phyloP scores from a whole-genome alignment of 495 filamentous ascomycete genomes.

The Annulohypoxylon moriforme region DNA sequence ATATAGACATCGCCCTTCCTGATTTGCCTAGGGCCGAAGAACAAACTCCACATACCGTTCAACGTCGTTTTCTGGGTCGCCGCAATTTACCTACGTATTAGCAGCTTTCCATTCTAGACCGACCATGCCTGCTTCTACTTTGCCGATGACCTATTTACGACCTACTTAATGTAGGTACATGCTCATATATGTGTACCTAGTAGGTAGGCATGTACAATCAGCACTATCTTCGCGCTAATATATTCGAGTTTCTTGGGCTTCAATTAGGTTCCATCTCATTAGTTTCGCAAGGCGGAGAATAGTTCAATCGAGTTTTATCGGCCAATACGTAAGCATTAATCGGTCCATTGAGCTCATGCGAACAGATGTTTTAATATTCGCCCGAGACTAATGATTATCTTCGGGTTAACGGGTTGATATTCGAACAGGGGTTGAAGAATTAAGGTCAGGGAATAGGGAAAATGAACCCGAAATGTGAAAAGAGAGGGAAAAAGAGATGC shows the following conservation, averaged over 20 bases:
- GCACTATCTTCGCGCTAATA: slow-evolving; percentile 1
- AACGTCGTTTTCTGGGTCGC: slow-evolving; percentile 28
- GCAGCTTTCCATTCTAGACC: slow-evolving; percentile 16
- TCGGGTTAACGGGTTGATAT: slow-evolving; percentile 11
- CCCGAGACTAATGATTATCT: slow-evolving; percentile 1
- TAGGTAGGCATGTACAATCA: slow-evolving; percentile 5
- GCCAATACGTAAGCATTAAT: not conserved
- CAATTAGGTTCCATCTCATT: slow-evolving; percentile 25
- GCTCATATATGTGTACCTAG: slow-evolving; percentile 14
- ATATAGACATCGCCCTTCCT: slow-evolving; percentile 21
- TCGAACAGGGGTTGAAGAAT: not conserved
- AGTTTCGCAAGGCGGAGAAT: not conserved
- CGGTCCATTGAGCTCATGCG: not conserved
- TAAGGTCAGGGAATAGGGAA: slow-evolving; percentile 1
- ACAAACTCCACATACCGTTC: slow-evolving; percentile 34
- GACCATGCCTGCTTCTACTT: not conserved
- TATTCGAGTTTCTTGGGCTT: slow-evolving; percentile 23
- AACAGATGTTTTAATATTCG: slow-evolving; percentile 10
- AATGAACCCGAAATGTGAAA: not conserved
- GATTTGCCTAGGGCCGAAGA: slow-evolving; percentile 33
- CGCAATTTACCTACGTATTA: slow-evolving; percentile 32
- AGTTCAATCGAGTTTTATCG: not conserved
- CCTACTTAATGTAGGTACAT: slow-evolving; percentile 10
- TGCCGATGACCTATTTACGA: not conserved
- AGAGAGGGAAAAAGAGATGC: not conserved